phyloP scores from a whole-genome alignment of 352 stramenopile species.

The Pythium monospermum region DNA sequence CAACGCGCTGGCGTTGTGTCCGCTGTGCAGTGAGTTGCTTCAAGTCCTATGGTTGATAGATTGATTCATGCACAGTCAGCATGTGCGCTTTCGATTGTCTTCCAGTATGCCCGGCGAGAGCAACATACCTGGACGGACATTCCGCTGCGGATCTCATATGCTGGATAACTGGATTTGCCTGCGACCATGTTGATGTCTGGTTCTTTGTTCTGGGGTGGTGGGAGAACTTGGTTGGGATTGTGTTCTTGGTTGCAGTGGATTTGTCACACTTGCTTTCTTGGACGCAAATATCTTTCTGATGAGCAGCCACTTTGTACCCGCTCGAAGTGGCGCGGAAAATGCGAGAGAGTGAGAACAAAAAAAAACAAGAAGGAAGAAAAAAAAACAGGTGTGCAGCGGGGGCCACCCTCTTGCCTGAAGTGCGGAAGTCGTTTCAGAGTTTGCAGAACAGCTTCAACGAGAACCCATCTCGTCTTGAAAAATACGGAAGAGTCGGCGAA shows the following conservation, averaged over 20 bases:
- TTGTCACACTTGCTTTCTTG: slow-evolving; percentile 1
- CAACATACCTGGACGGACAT: slow-evolving; percentile 71
- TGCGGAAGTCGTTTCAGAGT: slow-evolving; percentile 18
- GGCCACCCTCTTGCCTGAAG: not conserved
- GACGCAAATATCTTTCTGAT: slow-evolving; percentile 22
- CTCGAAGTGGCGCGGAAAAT: slow-evolving; percentile 14
- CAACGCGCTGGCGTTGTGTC: slow-evolving; percentile 51
- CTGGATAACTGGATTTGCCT: slow-evolving; percentile 4
- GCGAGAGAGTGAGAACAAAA: slow-evolving; percentile 3
- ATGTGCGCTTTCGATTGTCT: too few species aligned
- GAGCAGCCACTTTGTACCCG: slow-evolving; percentile 12
- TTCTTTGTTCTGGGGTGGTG: not conserved
- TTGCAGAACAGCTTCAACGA: too few species aligned
- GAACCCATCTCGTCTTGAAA: too few species aligned
- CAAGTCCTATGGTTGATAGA: slow-evolving; percentile 59
- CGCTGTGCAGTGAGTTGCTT: slow-evolving; percentile 81
- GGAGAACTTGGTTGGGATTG: not conserved
- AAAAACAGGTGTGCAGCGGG: not conserved
- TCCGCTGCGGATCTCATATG: slow-evolving; percentile 71
- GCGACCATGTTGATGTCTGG: slow-evolving; percentile 15
- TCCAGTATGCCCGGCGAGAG: too few species aligned
- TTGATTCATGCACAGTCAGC: too few species aligned
- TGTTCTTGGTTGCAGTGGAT: not conserved
- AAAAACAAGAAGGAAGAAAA: slow-evolving; percentile 12
- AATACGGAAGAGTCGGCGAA: slow-evolving; percentile 6